phyloP scores from a whole-genome alignment of 2,329 filamentous ascomycete species.

The Orbilia blumenaviensis region DNA sequence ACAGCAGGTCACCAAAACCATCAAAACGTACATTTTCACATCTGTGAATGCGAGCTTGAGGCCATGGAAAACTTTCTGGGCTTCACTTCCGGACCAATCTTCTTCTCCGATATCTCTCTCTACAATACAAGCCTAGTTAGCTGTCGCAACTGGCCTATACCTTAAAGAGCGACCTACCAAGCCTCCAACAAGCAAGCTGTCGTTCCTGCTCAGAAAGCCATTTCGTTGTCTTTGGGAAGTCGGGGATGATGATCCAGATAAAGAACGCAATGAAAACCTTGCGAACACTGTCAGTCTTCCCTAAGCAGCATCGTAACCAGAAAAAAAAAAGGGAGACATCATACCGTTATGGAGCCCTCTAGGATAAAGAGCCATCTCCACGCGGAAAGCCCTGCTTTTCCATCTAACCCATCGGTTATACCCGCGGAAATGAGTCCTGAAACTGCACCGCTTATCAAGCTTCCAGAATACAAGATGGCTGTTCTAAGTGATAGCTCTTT shows the following conservation, averaged over 20 bases:
- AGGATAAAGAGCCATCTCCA: conserved; percentile 77
- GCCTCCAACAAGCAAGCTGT: conserved; percentile 69
- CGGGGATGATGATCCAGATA: conserved; percentile 71
- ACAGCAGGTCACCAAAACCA: conserved; percentile 69
- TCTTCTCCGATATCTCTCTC: conserved; percentile 69
- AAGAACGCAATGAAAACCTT: conserved; percentile 67
- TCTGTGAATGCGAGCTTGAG: conserved; percentile 69
- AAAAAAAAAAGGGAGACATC: neutral
- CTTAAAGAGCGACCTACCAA: conserved; percentile 58
- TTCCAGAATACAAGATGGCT: conserved; percentile 73
- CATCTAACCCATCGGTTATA: conserved; percentile 73
- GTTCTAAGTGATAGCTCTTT: conserved; percentile 74
- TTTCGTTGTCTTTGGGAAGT: conserved; percentile 71
- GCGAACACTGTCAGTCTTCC: neutral
- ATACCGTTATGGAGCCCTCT: conserved; percentile 71
- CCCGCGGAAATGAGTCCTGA: conserved; percentile 73
- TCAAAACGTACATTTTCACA: conserved; percentile 70
- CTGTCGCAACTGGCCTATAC: neutral
- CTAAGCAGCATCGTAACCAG: neutral
- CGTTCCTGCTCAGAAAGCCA: conserved; percentile 71
- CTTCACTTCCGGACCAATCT: conserved; percentile 68
- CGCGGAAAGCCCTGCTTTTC: conserved; percentile 67
- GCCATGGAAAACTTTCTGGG: conserved; percentile 68
- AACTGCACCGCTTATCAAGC: conserved; percentile 76
- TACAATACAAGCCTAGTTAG: neutral